These are phyloP conservation scores for Mycosphaerelloides madeirae DNA, from an alignment of 2,329 filamentous ascomycete genomes.

Conservation along the genomic window DNA sequence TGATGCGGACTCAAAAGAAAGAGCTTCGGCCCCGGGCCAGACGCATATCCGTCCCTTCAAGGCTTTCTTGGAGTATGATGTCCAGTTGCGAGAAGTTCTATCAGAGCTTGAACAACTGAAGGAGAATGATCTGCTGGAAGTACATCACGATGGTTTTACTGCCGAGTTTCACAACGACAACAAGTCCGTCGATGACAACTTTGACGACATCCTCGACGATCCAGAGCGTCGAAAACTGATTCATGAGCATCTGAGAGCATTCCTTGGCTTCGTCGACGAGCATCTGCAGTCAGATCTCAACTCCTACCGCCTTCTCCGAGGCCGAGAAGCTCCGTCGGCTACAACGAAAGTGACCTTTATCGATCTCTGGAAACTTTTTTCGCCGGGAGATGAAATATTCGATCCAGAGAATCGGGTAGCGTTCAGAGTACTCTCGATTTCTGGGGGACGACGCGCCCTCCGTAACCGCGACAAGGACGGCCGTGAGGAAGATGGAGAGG, in stretches of 20 bases:
- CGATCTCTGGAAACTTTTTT: too few species aligned
- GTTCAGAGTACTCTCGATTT: too few species aligned
- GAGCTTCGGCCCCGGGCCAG: too few species aligned
- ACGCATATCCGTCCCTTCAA: neutral
- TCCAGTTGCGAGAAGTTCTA: neutral
- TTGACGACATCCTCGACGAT: neutral
- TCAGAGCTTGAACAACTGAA: neutral
- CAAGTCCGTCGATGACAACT: neutral
- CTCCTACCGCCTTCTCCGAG: neutral
- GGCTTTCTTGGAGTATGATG: neutral
- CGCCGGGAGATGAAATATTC: too few species aligned
- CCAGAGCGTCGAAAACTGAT: neutral
- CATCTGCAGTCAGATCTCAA: neutral
- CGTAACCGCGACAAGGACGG: too few species aligned
- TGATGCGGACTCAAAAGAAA: too few species aligned
- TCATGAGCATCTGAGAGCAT: neutral
- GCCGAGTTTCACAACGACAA: neutral
- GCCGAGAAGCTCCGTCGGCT: neutral
- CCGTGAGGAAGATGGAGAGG: too few species aligned
- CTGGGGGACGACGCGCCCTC: too few species aligned
- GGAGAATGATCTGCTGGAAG: neutral
- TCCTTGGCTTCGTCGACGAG: neutral
- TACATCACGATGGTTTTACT: neutral
- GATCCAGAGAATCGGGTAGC: too few species aligned
- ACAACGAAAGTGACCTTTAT: slow-evolving; percentile 26